Evolutionary conservation across 2,329 filamentous ascomycete genomes (phyloP), one percentile per base, ranked within the genome.

Genomic region (Fusarium pseudoanthophilum): DNA sequence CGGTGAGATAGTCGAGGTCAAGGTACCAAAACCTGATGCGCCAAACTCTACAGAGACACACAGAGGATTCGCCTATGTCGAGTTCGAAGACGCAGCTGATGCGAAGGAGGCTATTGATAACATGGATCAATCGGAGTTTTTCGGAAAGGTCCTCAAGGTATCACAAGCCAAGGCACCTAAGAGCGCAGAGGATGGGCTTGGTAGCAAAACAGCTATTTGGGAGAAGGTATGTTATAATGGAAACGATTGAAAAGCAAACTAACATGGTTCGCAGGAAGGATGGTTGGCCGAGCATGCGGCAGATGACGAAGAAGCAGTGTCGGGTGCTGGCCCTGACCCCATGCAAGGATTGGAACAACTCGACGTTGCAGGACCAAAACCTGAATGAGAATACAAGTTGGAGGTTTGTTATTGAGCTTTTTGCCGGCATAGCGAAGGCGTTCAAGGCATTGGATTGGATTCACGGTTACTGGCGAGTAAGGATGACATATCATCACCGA

Each of bases 81-180:
- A 99, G 80, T 99, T 93, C 79, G 95, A 98, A 78, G 89, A 94
- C 64, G 88, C 91, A 18, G 90, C 92, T 64, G 96, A 99, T 83
- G 95, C 95, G 34, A 92, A 92, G 79, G 95, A 98, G 83, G 96
- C 96, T 57, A 97, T 99, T 81, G 95, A 98, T 87, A 99, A 99
- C 81, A 98, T 99, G 95, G 94, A 99, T 80, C 95, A 97, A 81
- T 93, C 95, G 69, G 95, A 98, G 84, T 89, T 99, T 51, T 98
- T 95, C 80, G 97, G 96, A 16, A 90, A 94, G 67, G 92, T 96
- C 20, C 92, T 99, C 81, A 97, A 95, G 82, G 95, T 98, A 58
- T 95, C 94, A 49, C 89, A 92, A 62, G 97, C 97, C 48, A 99
- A 97, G 83, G 91, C 94, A 37, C 94, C 96, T 71, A 98, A 97